phyloP scores from a whole-genome alignment of 495 filamentous ascomycete species.

The Stereocaulon alpinum region DNA sequence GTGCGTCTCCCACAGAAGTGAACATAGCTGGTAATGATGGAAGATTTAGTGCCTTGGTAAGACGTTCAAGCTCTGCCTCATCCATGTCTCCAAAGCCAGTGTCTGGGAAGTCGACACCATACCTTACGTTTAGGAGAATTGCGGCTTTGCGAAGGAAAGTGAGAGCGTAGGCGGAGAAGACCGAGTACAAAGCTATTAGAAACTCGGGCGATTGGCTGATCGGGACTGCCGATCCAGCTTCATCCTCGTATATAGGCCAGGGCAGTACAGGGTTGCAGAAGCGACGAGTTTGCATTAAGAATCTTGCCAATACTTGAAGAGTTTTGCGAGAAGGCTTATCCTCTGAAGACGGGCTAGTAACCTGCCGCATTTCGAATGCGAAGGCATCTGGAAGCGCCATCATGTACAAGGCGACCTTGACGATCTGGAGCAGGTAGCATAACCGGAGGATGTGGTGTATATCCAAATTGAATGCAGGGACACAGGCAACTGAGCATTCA shows the following conservation, averaged over 20 bases:
- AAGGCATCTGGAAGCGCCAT: slow-evolving; percentile 32
- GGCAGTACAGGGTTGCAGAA: slow-evolving; percentile 4
- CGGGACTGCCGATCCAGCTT: background rate
- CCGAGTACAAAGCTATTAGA: slow-evolving; percentile 5
- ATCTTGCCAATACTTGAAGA: slow-evolving; percentile 2
- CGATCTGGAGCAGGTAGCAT: slow-evolving; percentile 86
- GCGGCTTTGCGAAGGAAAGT: slow-evolving; percentile 78
- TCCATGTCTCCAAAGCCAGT: slow-evolving; percentile 55
- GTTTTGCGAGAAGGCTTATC: background rate
- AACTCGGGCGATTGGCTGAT: background rate
- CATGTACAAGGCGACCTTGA: slow-evolving; percentile 56
- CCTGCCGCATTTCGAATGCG: slow-evolving; percentile 28
- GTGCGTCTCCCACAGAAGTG: slow-evolving; percentile 30
- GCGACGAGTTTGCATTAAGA: slow-evolving; percentile 5
- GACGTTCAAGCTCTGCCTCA: slow-evolving; percentile 68
- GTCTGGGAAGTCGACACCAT: slow-evolving; percentile 77
- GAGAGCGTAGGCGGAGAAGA: slow-evolving; percentile 68
- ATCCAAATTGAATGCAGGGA: slow-evolving; percentile 61
- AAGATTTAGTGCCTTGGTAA: slow-evolving; percentile 62
- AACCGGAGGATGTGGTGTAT: slow-evolving; percentile 75
- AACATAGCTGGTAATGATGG: slow-evolving; percentile 75
- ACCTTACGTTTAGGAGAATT: slow-evolving; percentile 77
- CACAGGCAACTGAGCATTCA: slow-evolving; percentile 58
- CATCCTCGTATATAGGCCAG: background rate
- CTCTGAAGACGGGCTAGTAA: background rate